Base-by-base conservation (phyloP, 2,329 filamentous ascomycete species). In the Aureobasidium sp. region DNA sequence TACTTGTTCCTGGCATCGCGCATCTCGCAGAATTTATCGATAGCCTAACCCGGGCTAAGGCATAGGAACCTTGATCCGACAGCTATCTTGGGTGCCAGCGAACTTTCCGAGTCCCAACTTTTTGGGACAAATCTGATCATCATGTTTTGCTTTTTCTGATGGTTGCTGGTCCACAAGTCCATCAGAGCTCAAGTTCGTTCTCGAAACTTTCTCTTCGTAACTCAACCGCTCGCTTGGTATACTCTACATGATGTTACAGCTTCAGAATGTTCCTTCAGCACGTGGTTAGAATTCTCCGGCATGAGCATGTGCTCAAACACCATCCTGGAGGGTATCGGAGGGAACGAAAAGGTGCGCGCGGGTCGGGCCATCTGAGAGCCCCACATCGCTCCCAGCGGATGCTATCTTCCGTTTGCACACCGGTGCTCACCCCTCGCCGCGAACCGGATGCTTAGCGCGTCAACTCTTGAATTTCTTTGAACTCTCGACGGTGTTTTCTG, bases 1-100 rank as follows among this genome's bases (percentile, higher is more conserved):
- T 59, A 52, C 62, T 63, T 63, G 62, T 63, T 63, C 62, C 62
- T 63, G 62, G 62, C 47, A 60, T 60, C 47, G 53, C 46, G 51
- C 61, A 62, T 62, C 43, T 56, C 24, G 57, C 56, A 57, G 53
- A 29, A 46, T 53, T 53, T 46, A 56, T 62, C 52, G 24, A 50
- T 44, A 41, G 44, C 36, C 52, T 48, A 62, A 55, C 36, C 26
- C 60, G 50, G 43, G 34, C 39, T 62, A 60, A 60, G 27, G 57
- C 57, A 60, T 29, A 41, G 44, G 46, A 60, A 60, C 34, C 3
- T 32, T 34, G 60, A 55, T 62, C 60, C 60, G 50, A n/a, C 51
- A 48, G 50, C 51, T 37, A 41, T 53, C 47, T 48, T 52, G 51
- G 51, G 26, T 61, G 24, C 46, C 59, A 61, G 39, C 47, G 48